Evolutionary conservation across 116 monocot genomes (phyloP).

Genomic region (Phalaenopsis hybrid): DNA sequence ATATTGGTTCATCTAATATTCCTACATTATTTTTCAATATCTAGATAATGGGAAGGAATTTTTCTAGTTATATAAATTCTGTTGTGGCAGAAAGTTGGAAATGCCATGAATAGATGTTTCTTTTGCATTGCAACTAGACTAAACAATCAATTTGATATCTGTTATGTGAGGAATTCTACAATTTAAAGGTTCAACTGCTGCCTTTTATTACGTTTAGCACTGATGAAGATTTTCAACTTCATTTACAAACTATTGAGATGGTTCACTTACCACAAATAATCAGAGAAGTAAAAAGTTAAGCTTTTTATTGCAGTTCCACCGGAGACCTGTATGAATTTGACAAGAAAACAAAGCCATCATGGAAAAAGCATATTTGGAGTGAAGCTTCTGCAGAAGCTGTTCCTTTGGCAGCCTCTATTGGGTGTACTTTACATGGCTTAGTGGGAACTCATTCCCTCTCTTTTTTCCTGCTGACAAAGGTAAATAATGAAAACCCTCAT

Average conservation of each 20-base stretch:
- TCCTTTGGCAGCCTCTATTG: conserved; percentile 37
- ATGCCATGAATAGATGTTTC: no score
- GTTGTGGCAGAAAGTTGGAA: no score
- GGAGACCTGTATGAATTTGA: conserved; percentile 92
- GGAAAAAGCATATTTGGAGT: conserved; percentile 89
- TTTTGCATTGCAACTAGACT: no score
- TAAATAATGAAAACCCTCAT: conserved; percentile 13
- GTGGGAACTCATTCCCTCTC: conserved; percentile 53
- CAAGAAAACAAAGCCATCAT: conserved; percentile 75
- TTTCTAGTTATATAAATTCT: no score
- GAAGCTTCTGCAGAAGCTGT: conserved; percentile 26
- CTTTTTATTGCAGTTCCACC: conserved; percentile 44
- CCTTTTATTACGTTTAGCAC: background rate
- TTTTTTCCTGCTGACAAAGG: conserved; percentile 81
- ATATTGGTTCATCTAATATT: no score
- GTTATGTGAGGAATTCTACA: background rate
- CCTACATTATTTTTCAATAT: no score
- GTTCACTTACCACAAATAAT: background rate
- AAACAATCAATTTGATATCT: no score
- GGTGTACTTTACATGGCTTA: conserved; percentile 46
- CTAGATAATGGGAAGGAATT: no score
- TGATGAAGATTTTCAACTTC: background rate
- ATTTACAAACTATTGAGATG: background rate
- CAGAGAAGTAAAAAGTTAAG: background rate
- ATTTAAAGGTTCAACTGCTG: background rate